Percentiles rank a stretch among this genome's conserved stretches.
phyloP scores from a whole-genome alignment of 2,329 filamentous ascomycete species.

The Alternaria sp. region DNA sequence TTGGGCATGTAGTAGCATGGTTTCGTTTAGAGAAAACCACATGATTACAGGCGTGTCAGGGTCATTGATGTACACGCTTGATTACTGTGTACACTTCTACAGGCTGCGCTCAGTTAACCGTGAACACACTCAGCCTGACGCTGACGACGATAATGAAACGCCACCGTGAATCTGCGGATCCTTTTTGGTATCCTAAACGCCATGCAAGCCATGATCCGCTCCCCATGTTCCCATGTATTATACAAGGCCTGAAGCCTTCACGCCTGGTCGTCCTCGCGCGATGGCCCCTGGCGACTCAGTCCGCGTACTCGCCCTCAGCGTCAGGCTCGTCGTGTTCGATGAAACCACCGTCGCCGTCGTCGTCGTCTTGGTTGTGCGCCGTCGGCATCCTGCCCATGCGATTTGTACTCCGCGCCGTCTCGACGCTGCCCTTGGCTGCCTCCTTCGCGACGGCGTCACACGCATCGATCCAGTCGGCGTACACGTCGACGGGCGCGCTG shows the following conservation, averaged over 20 bases:
- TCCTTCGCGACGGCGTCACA: constrained; percentile 75
- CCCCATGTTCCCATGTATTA: constrained; percentile 14
- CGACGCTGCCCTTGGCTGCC: constrained; percentile 51
- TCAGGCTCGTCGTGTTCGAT: constrained; percentile 49
- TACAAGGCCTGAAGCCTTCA: constrained; percentile 14
- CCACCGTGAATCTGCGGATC: constrained; percentile 16
- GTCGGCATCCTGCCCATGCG: constrained; percentile 34
- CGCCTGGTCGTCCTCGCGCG: background rate
- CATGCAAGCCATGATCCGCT: constrained; percentile 22
- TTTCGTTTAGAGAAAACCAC: background rate
- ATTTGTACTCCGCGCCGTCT: constrained; percentile 31
- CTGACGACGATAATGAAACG: constrained; percentile 1
- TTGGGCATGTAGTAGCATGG: constrained; percentile 13
- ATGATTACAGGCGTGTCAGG: background rate
- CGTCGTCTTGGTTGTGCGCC: constrained; percentile 20
- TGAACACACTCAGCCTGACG: constrained; percentile 1
- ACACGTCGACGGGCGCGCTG: constrained; percentile 90
- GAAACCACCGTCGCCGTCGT: constrained; percentile 46
- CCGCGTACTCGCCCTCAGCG: constrained; percentile 47
- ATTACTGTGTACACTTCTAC: background rate
- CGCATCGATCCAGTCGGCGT: constrained; percentile 98
- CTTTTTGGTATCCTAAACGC: constrained; percentile 33
- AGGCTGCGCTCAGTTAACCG: background rate
- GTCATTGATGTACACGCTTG: background rate
- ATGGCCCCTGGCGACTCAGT: constrained; percentile 11